Evolutionary conservation across 73 alveolate species (phyloP).

Genomic region (Tetrahymena malaccensis): DNA sequence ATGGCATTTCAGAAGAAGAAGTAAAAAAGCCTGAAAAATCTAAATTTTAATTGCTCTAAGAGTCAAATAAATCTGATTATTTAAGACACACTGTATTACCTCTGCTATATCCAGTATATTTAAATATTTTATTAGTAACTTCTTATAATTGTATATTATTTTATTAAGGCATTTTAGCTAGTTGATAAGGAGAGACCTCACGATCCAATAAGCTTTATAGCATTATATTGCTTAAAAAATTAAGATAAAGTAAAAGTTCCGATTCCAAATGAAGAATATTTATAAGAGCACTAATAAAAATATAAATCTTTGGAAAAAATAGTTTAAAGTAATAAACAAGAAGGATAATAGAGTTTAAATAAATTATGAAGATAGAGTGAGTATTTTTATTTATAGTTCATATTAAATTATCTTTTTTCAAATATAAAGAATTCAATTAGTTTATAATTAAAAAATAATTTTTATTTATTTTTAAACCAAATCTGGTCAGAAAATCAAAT

Average conservation of each 20-base stretch:
- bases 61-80: slow-evolving; percentile 58
- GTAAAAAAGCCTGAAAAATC: slow-evolving; percentile 47
- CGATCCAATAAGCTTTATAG: slow-evolving; percentile 68
- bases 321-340: background rate
- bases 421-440: background rate
- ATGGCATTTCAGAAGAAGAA: slow-evolving; percentile 61
- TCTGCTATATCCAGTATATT: slow-evolving; percentile 49
- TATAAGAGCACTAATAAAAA: background rate
- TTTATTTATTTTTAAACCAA: background rate
- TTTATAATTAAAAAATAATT: background rate
- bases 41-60: slow-evolving; percentile 73
- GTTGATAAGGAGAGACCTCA: slow-evolving; percentile 77
- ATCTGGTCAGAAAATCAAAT: background rate
- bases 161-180: slow-evolving; percentile 35
- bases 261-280: slow-evolving; percentile 5
- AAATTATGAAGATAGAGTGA: background rate
- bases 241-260: slow-evolving; percentile 68
- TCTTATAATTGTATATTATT: background rate
- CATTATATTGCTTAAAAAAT: slow-evolving; percentile 71
- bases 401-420: background rate
- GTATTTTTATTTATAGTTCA: no score
- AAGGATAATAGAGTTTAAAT: background rate
- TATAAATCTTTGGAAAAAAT: background rate
- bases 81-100: slow-evolving; percentile 71
- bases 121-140: background rate